phyloP scores from a whole-genome alignment of 192 early-diverging fungal genomes.

The Endogone sp. region DNA sequence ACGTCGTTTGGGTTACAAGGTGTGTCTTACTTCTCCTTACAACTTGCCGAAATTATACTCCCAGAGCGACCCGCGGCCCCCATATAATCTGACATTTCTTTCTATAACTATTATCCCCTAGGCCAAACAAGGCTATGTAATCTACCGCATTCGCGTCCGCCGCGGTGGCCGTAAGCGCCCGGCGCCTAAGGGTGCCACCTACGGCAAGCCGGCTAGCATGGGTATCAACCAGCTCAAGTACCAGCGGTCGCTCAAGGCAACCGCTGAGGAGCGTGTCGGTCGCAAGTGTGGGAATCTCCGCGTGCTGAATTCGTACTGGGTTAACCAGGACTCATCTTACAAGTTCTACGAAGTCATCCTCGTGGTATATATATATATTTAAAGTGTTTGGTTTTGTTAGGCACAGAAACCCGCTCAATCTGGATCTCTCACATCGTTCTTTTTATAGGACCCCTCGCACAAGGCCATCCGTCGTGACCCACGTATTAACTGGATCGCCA shows the following conservation, averaged over 20 bases:
- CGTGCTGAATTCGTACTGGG: constrained; percentile 99
- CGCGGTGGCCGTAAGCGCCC: constrained; percentile 98
- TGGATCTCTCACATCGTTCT: no score
- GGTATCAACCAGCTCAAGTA: constrained; percentile 99
- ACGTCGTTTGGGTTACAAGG: constrained; percentile 98
- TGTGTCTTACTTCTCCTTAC: background rate
- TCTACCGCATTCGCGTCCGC: constrained; percentile 99
- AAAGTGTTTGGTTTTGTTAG: no score
- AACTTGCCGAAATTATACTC: no score
- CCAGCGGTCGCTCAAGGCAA: constrained; percentile 90
- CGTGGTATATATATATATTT: no score
- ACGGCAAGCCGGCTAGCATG: constrained; percentile 97
- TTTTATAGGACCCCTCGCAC: constrained; percentile 97
- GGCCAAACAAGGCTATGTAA: constrained; percentile 99
- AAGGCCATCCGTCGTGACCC: constrained; percentile 98
- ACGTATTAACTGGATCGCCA: constrained; percentile 99
- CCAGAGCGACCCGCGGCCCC: no score
- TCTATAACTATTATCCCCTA: constrained; percentile 7
- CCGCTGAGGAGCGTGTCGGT: constrained; percentile 98
- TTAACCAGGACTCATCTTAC: constrained; percentile 99
- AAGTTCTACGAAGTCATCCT: constrained; percentile 99
- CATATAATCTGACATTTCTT: no score
- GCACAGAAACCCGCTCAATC: no score
- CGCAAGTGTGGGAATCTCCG: constrained; percentile 96
- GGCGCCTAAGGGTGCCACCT: constrained; percentile 96